Percentiles rank a stretch among this genome's conserved stretches.
These are phyloP conservation scores for Cyanidiococcus yangmingshanensis DNA, from an alignment of 23 red algal genomes.

Conservation along the genomic window DNA sequence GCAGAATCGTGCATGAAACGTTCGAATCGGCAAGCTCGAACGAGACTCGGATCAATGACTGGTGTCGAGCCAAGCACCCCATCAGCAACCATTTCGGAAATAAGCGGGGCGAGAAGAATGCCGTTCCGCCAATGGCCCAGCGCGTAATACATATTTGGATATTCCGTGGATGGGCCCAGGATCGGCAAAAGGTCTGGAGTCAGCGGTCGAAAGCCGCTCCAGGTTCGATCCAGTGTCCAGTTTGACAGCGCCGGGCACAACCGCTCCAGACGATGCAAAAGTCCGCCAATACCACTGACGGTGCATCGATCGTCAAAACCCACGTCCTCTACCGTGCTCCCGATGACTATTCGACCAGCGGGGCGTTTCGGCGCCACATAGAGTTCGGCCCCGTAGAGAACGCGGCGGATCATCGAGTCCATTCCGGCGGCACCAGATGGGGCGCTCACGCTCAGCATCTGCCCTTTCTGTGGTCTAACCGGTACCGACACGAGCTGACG, in stretches of 20 bases:
- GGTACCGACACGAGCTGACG: conserved; percentile 47
- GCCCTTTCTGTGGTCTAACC: conserved; percentile 79
- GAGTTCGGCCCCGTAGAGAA: conserved; percentile 38
- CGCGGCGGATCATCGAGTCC: conserved; percentile 29
- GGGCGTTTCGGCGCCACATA: conserved; percentile 73
- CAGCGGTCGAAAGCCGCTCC: conserved; percentile 60
- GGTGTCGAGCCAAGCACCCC: conserved; percentile 10
- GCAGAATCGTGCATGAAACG: background rate
- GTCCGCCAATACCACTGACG: conserved; percentile 33
- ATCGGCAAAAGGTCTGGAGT: conserved; percentile 79
- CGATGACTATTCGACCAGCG: conserved; percentile 37
- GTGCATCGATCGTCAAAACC: conserved; percentile 43
- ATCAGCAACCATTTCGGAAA: conserved; percentile 46
- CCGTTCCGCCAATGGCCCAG: conserved; percentile 84
- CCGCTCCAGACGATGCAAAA: conserved; percentile 38
- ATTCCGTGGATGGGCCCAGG: conserved; percentile 41
- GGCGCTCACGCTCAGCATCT: conserved; percentile 62
- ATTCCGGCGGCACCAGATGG: background rate
- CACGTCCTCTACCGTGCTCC: conserved; percentile 76
- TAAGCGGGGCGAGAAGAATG: conserved; percentile 68
- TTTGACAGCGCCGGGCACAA: conserved; percentile 48
- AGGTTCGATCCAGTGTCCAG: conserved; percentile 46
- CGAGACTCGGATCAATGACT: background rate
- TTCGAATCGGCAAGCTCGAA: conserved; percentile 1
- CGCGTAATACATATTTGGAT: conserved; percentile 47